phyloP scores from a whole-genome alignment of 352 stramenopile genomes.

The Phytophthora pisi region DNA sequence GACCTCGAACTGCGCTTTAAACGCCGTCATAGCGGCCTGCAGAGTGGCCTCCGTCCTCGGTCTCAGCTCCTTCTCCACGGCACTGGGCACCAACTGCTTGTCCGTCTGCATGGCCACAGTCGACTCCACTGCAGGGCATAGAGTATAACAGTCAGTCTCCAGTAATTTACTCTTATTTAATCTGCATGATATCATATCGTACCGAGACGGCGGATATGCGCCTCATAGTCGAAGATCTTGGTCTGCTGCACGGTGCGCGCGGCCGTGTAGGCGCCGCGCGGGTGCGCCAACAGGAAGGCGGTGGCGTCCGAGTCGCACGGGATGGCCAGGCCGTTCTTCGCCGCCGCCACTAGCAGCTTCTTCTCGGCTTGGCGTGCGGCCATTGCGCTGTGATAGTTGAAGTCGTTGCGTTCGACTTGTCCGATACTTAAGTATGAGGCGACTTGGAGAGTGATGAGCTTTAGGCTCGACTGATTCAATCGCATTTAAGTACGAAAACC shows the following conservation, averaged over 20 bases:
- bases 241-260: constrained; percentile 77
- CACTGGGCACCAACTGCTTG: constrained; percentile 23
- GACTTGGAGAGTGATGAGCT: constrained; percentile 1
- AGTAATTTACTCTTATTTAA: neutral
- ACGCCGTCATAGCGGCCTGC: constrained; percentile 66
- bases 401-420: neutral
- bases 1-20: constrained; percentile 51
- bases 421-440: neutral
- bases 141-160: constrained; percentile 3
- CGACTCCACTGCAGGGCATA: constrained; percentile 60
- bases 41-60: constrained; percentile 69
- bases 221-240: constrained; percentile 82
- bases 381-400: constrained; percentile 6
- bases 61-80: constrained; percentile 53
- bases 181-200: neutral
- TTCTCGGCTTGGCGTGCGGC: constrained; percentile 28
- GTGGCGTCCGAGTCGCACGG: constrained; percentile 68
- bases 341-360: constrained; percentile 52
- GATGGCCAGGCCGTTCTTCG: constrained; percentile 78
- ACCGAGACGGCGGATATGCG: constrained; percentile 79
- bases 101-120: constrained; percentile 67
- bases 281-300: constrained; percentile 63
- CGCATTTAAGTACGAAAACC: neutral
- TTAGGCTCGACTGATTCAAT: neutral
- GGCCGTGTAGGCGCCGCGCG: constrained; percentile 74